Evolutionary conservation across 2,329 filamentous ascomycete genomes (phyloP).

Genomic region (Aspergillus viridinutans): DNA sequence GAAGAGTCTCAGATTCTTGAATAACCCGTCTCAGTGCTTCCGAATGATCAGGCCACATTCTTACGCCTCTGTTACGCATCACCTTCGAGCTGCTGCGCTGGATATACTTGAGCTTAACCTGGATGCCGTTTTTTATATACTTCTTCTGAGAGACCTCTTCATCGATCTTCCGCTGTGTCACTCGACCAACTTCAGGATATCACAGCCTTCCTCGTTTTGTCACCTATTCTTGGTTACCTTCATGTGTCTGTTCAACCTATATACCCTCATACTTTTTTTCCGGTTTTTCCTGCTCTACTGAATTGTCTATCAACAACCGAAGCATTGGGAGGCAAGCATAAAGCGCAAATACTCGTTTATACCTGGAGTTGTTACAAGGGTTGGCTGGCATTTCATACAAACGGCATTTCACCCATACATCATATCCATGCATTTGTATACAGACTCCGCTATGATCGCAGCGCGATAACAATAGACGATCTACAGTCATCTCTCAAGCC

Average conservation of each 20-base stretch:
- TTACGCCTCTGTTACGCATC: background rate
- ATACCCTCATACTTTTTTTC: background rate
- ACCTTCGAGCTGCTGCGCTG: background rate
- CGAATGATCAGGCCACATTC: background rate
- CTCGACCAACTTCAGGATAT: background rate
- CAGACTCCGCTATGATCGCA: too few species aligned
- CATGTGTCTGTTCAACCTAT: background rate
- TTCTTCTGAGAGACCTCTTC: background rate
- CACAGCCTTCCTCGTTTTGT: background rate
- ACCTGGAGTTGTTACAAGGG: background rate
- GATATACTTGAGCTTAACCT: background rate
- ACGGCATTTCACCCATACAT: background rate
- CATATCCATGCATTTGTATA: background rate
- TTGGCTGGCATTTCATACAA: background rate
- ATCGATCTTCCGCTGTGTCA: background rate
- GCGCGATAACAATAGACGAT: too few species aligned
- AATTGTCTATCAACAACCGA: background rate
- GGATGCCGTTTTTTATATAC: background rate
- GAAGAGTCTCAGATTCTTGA: background rate
- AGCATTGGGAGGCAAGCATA: background rate
- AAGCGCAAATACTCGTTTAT: background rate
- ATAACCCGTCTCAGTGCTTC: background rate
- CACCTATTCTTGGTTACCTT: background rate
- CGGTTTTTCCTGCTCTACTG: background rate
- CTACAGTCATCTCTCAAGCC: too few species aligned